Conservation (phyloP, 305 asterid species). For the Fraxinus dipetala region DNA sequence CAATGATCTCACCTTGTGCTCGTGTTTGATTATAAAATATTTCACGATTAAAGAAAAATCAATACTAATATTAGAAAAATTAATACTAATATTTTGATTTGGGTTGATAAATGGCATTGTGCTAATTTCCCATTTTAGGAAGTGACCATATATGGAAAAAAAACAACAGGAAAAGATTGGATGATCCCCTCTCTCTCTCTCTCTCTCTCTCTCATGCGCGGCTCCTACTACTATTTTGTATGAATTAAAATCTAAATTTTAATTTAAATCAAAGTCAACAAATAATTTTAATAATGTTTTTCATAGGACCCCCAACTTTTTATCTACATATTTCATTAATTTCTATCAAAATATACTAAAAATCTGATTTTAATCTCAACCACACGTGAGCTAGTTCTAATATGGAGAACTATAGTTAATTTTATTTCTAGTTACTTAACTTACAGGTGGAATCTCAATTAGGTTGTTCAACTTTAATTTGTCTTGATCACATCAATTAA, state of each 20-base stretch:
- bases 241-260: no score
- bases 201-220: no score
- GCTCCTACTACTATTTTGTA: no score
- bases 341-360: no score
- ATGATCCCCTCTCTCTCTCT: not conserved
- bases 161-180: not conserved
- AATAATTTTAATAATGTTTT: no score
- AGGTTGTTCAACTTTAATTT: not conserved
- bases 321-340: no score
- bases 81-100: not conserved
- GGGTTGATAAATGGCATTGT: not conserved
- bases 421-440: no score
- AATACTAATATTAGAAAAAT: not conserved
- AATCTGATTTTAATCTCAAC: no score
- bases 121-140: not conserved
- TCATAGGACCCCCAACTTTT: no score
- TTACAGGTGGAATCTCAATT: not conserved
- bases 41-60: not conserved
- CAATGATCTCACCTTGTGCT: not conserved
- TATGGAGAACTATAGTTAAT: no score
- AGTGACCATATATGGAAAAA: not conserved
- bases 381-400: no score
- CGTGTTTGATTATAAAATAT: not conserved
- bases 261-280: no score
- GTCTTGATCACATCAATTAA: not conserved